Percentiles rank a stretch among this genome's conserved stretches.
Conservation (phyloP, 2,329 filamentous ascomycete species). For the Arthrobotrys pseudoclavata region DNA sequence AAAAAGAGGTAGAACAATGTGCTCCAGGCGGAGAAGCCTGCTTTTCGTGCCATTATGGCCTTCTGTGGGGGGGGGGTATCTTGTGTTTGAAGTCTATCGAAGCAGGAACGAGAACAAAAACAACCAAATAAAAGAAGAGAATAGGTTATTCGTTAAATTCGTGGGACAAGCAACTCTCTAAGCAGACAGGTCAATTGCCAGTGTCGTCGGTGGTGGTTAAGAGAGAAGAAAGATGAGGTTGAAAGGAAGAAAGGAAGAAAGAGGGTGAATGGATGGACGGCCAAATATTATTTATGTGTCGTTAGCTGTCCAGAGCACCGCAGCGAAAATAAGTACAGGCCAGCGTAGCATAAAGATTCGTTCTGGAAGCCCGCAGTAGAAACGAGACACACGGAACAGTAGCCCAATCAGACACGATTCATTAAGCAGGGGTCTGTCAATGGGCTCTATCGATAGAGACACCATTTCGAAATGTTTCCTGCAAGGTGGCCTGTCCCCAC, state of each 20-base stretch:
- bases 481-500: slow-evolving; percentile 49
- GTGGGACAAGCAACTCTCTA: slow-evolving; percentile 62
- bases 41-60: slow-evolving; percentile 73
- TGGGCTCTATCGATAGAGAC: slow-evolving; percentile 8
- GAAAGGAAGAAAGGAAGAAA: slow-evolving; percentile 60
- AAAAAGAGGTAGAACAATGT: slow-evolving; percentile 91
- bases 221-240: slow-evolving; percentile 3
- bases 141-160: slow-evolving; percentile 24
- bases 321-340: slow-evolving; percentile 30
- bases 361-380: slow-evolving; percentile 42
- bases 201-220: slow-evolving; percentile 44
- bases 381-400: background rate
- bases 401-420: slow-evolving; percentile 22
- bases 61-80: slow-evolving; percentile 40
- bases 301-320: slow-evolving; percentile 6
- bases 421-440: slow-evolving; percentile 1
- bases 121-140: slow-evolving; percentile 15
- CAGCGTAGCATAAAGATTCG: slow-evolving; percentile 59
- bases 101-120: background rate
- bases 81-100: slow-evolving; percentile 23
- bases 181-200: slow-evolving; percentile 61
- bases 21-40: slow-evolving; percentile 77
- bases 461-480: background rate
- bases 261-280: slow-evolving; percentile 63
- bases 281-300: slow-evolving; percentile 45